Conservation (phyloP, 108 stramenopile genomes). For the Cylindrotheca closterium region DNA sequence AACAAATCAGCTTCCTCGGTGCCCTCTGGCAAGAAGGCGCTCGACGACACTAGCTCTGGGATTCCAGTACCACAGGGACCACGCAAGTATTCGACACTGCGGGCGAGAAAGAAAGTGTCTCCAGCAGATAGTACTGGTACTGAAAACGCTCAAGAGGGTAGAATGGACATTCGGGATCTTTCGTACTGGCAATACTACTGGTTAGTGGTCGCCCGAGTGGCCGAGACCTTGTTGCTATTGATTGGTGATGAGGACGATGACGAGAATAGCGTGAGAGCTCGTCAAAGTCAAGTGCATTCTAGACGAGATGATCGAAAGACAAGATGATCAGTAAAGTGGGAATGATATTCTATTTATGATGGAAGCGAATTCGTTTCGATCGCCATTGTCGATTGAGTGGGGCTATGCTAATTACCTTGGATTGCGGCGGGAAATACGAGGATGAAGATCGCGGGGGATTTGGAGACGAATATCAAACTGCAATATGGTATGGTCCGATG, state of each 20-base stretch:
- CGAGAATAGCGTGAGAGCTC: not conserved
- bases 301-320: constrained; percentile 2
- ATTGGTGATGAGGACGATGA: constrained; percentile 24
- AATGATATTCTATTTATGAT: no score
- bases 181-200: constrained; percentile 31
- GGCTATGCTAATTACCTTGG: no score
- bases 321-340: not conserved
- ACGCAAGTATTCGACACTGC: constrained; percentile 14
- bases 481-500: no score
- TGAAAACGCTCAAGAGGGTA: not conserved
- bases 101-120: not conserved
- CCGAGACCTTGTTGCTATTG: constrained; percentile 18
- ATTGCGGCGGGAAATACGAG: no score
- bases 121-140: not conserved
- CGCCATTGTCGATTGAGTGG: no score
- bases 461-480: no score
- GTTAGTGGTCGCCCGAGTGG: constrained; percentile 29
- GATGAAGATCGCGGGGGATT: no score
- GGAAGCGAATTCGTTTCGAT: no score
- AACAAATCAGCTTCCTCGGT: not conserved
- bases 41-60: not conserved
- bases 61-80: not conserved
- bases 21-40: not conserved
- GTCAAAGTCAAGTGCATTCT: not conserved
- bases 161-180: no score